Percentiles rank a stretch among this genome's conserved stretches.
Evolutionary conservation across 2,329 filamentous ascomycete genomes (phyloP).

Genomic region (Akanthomyces uredinophilus): DNA sequence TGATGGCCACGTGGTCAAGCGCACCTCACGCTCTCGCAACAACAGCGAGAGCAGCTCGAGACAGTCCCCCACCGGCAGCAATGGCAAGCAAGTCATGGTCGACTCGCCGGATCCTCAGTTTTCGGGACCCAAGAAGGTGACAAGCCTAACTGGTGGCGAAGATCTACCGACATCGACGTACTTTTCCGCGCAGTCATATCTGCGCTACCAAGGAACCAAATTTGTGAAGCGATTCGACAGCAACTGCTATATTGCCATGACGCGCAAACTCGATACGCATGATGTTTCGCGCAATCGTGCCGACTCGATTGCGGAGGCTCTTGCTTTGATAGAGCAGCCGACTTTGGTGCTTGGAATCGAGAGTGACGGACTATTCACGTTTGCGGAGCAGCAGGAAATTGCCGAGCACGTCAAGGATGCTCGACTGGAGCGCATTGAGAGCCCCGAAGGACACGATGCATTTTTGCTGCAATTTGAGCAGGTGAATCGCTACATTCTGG

Average conservation of each 20-base stretch:
- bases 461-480: conserved; percentile 97
- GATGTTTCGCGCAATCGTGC: conserved; percentile 79
- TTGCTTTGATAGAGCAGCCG: conserved; percentile 81
- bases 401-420: conserved; percentile 75
- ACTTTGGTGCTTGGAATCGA: conserved; percentile 90
- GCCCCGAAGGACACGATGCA: conserved; percentile 91
- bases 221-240: conserved; percentile 97
- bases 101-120: conserved; percentile 58
- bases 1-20: conserved; percentile 66
- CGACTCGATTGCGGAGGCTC: conserved; percentile 63
- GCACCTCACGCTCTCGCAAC: conserved; percentile 44
- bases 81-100: conserved; percentile 21
- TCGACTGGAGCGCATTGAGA: conserved; percentile 80
- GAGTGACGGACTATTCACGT: conserved; percentile 92
- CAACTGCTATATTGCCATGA: conserved; percentile 99
- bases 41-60: conserved; percentile 32
- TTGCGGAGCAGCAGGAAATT: conserved; percentile 91
- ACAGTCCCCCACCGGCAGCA: conserved; percentile 24
- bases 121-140: conserved; percentile 52
- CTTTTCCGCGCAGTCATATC: conserved; percentile 95
- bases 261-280: conserved; percentile 94
- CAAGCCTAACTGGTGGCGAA: conserved; percentile 46
- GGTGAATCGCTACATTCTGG: conserved; percentile 81
- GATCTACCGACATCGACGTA: conserved; percentile 65
- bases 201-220: conserved; percentile 93